Evolutionary conservation across 2,329 filamentous ascomycete species (phyloP).

Genomic region (Plenodomus tracheiphilus): DNA sequence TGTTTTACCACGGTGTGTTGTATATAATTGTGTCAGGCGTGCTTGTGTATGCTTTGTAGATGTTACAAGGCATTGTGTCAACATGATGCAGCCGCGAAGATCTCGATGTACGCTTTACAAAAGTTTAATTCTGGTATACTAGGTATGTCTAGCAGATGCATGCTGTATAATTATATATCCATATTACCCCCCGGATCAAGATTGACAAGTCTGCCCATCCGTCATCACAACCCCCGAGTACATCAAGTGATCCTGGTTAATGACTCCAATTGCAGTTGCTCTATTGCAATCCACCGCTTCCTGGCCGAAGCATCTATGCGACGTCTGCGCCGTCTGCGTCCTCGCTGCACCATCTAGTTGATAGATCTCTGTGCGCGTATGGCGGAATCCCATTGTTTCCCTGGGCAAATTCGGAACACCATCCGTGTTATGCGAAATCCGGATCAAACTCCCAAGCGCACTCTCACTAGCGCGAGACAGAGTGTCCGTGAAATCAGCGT

Average conservation of each 20-base stretch:
- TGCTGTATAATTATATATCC: too few species aligned
- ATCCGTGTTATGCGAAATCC: constrained; percentile 68
- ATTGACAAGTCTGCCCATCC: constrained; percentile 2
- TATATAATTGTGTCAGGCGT: too few species aligned
- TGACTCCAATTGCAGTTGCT: constrained; percentile 7
- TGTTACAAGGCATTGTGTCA: too few species aligned
- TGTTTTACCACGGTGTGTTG: too few species aligned
- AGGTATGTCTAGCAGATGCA: too few species aligned
- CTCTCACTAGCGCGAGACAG: constrained; percentile 52
- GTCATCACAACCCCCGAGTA: constrained; percentile 17
- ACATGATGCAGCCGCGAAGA: too few species aligned
- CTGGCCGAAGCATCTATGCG: constrained; percentile 19
- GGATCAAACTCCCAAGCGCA: constrained; percentile 57
- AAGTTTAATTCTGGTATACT: too few species aligned
- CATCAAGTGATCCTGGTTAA: constrained; percentile 14
- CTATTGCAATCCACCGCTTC: constrained; percentile 18
- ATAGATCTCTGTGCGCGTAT: constrained; percentile 69
- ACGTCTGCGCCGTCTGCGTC: constrained; percentile 8
- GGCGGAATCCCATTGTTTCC: constrained; percentile 61
- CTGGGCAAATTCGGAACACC: constrained; percentile 68
- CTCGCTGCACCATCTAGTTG: constrained; percentile 6
- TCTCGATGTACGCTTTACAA: too few species aligned
- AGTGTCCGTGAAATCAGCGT: constrained; percentile 51
- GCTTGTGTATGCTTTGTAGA: too few species aligned
- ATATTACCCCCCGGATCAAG: too few species aligned